phyloP scores from a whole-genome alignment of 768 basidiomycete species.

The Fomitopsis serialis region DNA sequence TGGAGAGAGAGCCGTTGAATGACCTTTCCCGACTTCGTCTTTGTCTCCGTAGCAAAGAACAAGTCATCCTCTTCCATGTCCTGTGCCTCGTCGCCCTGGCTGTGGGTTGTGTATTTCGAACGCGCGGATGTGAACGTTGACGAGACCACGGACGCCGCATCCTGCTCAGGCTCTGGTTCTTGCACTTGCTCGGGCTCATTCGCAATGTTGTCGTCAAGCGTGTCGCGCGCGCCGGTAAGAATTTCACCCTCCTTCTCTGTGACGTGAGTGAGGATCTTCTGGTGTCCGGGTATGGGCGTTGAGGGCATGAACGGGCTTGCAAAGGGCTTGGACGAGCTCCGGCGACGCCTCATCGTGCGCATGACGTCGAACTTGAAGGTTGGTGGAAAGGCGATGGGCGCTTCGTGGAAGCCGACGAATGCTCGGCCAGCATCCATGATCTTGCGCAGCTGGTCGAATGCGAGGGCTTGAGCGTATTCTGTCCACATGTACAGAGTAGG shows the following conservation, averaged over 20 bases:
- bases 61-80: slow-evolving; percentile 35
- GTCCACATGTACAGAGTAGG: too few species aligned
- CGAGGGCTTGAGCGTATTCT: slow-evolving; percentile 84
- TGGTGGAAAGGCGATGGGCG: slow-evolving; percentile 77
- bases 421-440: slow-evolving; percentile 66
- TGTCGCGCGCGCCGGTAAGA: slow-evolving; percentile 24
- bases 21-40: slow-evolving; percentile 14
- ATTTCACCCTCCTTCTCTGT: slow-evolving; percentile 19
- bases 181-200: slow-evolving; percentile 33
- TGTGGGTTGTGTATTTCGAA: slow-evolving; percentile 23
- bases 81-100: slow-evolving; percentile 17
- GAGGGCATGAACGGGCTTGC: not conserved
- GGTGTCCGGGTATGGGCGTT: not conserved
- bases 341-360: slow-evolving; percentile 48
- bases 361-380: slow-evolving; percentile 92
- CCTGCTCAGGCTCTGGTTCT: slow-evolving; percentile 34
- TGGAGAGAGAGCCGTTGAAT: slow-evolving; percentile 31
- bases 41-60: slow-evolving; percentile 18
- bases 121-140: slow-evolving; percentile 44
- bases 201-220: slow-evolving; percentile 30
- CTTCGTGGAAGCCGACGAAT: slow-evolving; percentile 80
- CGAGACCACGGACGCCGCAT: slow-evolving; percentile 50
- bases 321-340: slow-evolving; percentile 10
- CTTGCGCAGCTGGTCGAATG: slow-evolving; percentile 82
- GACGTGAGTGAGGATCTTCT: not conserved